phyloP scores from a whole-genome alignment of 2,329 filamentous ascomycete species.

The Talaromyces verruculosus region DNA sequence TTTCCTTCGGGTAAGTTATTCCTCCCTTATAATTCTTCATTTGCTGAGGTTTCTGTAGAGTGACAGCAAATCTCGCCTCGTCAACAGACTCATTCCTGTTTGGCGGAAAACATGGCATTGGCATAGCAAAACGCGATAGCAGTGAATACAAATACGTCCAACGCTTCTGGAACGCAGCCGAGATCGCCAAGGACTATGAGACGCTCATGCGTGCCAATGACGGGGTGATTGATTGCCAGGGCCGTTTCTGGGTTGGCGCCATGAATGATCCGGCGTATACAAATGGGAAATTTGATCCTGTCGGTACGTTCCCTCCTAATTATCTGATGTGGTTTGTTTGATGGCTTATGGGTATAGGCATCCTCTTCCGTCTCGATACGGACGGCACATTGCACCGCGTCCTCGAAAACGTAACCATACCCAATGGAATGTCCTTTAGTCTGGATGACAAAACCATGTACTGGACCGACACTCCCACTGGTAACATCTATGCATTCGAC shows the following conservation, averaged over 20 bases:
- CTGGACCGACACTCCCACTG: slow-evolving; percentile 70
- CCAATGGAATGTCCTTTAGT: slow-evolving; percentile 77
- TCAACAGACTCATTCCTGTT: slow-evolving; percentile 66
- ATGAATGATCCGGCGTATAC: slow-evolving; percentile 20
- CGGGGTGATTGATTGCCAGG: slow-evolving; percentile 70
- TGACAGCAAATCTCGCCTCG: slow-evolving; percentile 72
- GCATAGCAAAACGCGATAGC: slow-evolving; percentile 32
- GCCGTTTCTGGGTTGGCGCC: slow-evolving; percentile 59
- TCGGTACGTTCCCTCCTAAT: slow-evolving; percentile 66
- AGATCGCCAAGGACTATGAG: slow-evolving; percentile 26
- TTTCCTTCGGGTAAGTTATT: slow-evolving; percentile 43
- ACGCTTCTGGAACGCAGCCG: slow-evolving; percentile 17
- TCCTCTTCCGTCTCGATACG: slow-evolving; percentile 67
- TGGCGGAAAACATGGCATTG: slow-evolving; percentile 74
- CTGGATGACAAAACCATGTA: slow-evolving; percentile 68
- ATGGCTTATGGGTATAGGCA: slow-evolving; percentile 50
- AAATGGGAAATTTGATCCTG: slow-evolving; percentile 62
- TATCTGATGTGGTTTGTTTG: slow-evolving; percentile 30
- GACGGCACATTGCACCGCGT: slow-evolving; percentile 57
- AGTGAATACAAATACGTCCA: slow-evolving; percentile 15
- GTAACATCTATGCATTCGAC: slow-evolving; percentile 67
- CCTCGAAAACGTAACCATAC: slow-evolving; percentile 65
- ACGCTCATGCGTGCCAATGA: slow-evolving; percentile 62
- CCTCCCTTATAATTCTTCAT: neutral
- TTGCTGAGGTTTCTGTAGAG: slow-evolving; percentile 32